Base-by-base conservation (phyloP, 2,329 filamentous ascomycete species). In the Xylariomycetidae sp. region DNA sequence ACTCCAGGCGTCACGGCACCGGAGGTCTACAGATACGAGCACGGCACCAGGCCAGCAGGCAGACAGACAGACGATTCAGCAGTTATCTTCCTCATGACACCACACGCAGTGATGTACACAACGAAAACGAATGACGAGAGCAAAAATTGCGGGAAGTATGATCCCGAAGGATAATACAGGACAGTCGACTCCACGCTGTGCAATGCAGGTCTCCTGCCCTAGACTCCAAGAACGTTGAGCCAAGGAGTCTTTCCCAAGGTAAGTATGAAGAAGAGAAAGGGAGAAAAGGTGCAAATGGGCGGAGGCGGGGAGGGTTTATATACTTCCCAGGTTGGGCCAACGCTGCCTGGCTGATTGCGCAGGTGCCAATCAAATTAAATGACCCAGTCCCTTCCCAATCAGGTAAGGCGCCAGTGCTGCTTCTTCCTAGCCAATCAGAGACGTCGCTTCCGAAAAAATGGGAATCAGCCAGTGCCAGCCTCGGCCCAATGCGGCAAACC, bases 131-230 rank as follows among this genome's bases (percentile, higher is more conserved):
- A 26, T 30, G 34, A 19, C 34, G 43, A 58, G 49, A 68, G 58
- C 64, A 66, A 68, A 67, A 68, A 67, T 68, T 69, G 27, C 61
- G 54, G 61, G 59, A 57, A 59, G 64, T 60, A 69, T 64, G 67
- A 65, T 61, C 63, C 62, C 60, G 59, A 68, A 69, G 64, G 64
- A 62, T 65, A 69, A 67, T 68, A 58, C 61, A 68, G 59, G 48
- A 52, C 54, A 59, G 57, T 58, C 50, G 58, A 65, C 64, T 59
- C 66, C 67, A 60, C 66, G 64, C 53, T 66, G 67, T 72, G 66
- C 66, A 67, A 69, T 71, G 66, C 65, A 70, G 66, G 64, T 59
- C 57, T 59, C 54, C 61, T 59, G 48, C 48, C 52, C 60, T 67
- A 59, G 54, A 47, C 46, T 37, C 48, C 48, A 52, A 56, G 44